Base-by-base conservation (phyloP, 2,329 filamentous ascomycete genomes). In the Xylaria sp. region DNA sequence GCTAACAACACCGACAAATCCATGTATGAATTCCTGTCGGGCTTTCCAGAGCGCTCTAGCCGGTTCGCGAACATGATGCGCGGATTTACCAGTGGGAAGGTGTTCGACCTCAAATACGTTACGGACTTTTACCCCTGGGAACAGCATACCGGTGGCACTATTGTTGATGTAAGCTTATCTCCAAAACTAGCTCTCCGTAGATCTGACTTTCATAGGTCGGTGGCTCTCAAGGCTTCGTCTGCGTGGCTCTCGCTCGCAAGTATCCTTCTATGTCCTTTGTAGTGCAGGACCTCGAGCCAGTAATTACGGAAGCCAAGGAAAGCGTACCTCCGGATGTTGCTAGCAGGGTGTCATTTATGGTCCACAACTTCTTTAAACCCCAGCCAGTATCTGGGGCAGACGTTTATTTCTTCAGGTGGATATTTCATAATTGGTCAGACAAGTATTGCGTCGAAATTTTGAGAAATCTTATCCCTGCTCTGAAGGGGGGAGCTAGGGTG, bases 41-140 rank as follows among this genome's bases (percentile, higher is more conserved):
- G 84, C 69, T 79, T 84, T 41, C 82, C 83, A 1, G 67, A 72
- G 12, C 81, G 84, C 9, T 83, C 84, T 1, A 81, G 82, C 66
- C 81, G 86, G 57, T 87, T 89, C 78, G 86, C 84, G 6, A 80
- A 80, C 12, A 86, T 85, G 39, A 89, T 90, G 87, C 78, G 80
- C 0, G 86, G 82, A 56, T 79, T 89, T 68, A 85, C 84, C 0
- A 20, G 50, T 23, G 37, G 67, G 62, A 85, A 87, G 71, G 86
- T 86, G 0, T 87, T 87, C 69, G 85, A 87, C 69, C 74, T 87
- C 9, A 77, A 77, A n/a, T 82, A 88, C 71, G 80, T 89, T 12
- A 81, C 88, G 2, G 79, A 87, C 51, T 84, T 83, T 54, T 89
- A 86, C 70, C 83, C 88, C 70, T 86, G 89, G 76, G 78, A 80